These are phyloP conservation scores for Aegilops umbellulata DNA, from an alignment of 176 grass and related monocot genomes.

Conservation along the genomic window DNA sequence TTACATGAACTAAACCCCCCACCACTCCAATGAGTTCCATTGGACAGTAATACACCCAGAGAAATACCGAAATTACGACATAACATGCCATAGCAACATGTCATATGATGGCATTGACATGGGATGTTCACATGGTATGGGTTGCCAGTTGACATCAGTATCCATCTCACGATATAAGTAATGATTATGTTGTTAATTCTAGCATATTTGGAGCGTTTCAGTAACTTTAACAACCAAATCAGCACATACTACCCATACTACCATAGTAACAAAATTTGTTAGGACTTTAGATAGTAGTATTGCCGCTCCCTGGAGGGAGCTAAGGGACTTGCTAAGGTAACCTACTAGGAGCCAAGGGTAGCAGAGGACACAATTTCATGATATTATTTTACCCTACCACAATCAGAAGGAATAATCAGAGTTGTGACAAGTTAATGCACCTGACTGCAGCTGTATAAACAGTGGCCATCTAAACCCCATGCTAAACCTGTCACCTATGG, in stretches of 20 bases:
- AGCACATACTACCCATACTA: background rate
- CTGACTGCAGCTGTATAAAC: constrained; percentile 94
- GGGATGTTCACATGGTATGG: background rate
- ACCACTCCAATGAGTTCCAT: background rate
- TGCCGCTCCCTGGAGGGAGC: background rate
- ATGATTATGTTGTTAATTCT: background rate
- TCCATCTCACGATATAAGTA: background rate
- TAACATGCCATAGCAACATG: background rate
- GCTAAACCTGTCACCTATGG: constrained; percentile 87
- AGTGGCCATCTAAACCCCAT: constrained; percentile 73
- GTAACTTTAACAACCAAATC: background rate
- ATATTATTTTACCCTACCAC: background rate
- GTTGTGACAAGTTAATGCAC: constrained; percentile 39
- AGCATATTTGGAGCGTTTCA: background rate
- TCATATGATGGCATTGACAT: background rate
- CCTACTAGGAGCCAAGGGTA: background rate
- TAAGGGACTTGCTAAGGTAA: background rate
- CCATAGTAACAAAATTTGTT: background rate
- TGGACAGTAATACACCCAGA: too few species aligned
- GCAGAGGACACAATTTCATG: background rate
- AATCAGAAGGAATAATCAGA: constrained; percentile 1
- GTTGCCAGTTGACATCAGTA: background rate
- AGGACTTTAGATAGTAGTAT: background rate
- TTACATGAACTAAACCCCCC: background rate
- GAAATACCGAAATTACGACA: too few species aligned